Base-by-base conservation (phyloP, 768 basidiomycete genomes). In the Agaricus subrufescens region DNA sequence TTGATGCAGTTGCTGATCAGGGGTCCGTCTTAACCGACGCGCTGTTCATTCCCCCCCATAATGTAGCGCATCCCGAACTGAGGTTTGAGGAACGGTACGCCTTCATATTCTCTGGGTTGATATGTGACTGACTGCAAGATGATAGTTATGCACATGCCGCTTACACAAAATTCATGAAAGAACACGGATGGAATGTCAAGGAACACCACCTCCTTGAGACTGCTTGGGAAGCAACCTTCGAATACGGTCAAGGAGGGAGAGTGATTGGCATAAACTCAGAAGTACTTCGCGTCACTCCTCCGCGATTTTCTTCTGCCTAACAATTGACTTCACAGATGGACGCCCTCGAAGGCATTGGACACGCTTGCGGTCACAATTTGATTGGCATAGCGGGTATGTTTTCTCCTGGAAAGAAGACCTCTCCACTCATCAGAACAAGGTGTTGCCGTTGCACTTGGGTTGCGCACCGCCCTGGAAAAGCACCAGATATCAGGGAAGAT, bases 351-450 rank as follows among this genome's bases (percentile, higher is more conserved):
- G 76, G 80, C 0, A 74, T 85, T 39, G 83, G 87, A 0, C 87
- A 89, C 60, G 87, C 86, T 1, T 92, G 90, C 62, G 90, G 90
- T 2, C 90, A 93, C 65, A 92, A 92, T 62, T 73, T 93, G 47
- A 92, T 93, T 50, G 89, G 86, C 1, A 87, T 91, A 25, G 71
- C 75, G n/a, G 75, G 75, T 70, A 58, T 19, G 62, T 27, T 50
- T 44, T 9, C 25, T 50, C 3, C 9, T 25, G 9, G 38, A 26
- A 5, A 25, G 29, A 3, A 15, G 26, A 19, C 9, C 34, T 30
- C n/a, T 39, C 40, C 49, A 25, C 34, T 3, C 50, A 48, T 48
- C 19, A 11, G 14, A 26, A 11, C 62, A 75, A 53, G 89, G 89
- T 3, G 84, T 91, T 11, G 88, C 84, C 1, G 79, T 89, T 27